These are phyloP conservation scores for Agapanthus africanus DNA, from an alignment of 106 monocot genomes.

Conservation along the genomic window DNA sequence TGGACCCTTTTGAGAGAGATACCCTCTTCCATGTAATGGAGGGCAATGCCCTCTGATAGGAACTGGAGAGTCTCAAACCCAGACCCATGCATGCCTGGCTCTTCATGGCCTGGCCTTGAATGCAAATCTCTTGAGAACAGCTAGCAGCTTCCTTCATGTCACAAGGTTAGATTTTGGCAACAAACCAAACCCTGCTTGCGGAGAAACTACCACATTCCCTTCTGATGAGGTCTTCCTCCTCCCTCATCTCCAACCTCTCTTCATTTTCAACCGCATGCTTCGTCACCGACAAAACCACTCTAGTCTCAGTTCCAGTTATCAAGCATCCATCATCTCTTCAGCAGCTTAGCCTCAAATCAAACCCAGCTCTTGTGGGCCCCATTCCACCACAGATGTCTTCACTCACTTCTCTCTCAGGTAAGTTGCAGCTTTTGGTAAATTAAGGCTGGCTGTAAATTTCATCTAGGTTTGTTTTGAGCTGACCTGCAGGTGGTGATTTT, in stretches of 20 bases:
- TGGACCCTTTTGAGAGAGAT: conserved; percentile 51
- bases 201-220: conserved; percentile 56
- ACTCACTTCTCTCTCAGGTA: too few species aligned
- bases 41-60: conserved; percentile 61
- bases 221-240: conserved; percentile 43
- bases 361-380: conserved; percentile 49
- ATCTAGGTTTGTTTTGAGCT: too few species aligned
- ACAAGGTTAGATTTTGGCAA: conserved; percentile 65
- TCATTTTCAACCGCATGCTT: conserved; percentile 87
- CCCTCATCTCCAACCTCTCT: conserved; percentile 63
- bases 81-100: conserved; percentile 58
- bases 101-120: conserved; percentile 72
- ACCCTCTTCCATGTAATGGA: conserved; percentile 76
- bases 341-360: conserved; percentile 75
- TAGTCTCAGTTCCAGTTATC: conserved; percentile 14
- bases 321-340: conserved; percentile 30
- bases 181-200: conserved; percentile 59
- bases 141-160: too few species aligned
- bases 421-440: too few species aligned
- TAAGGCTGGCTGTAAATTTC: too few species aligned
- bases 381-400: conserved; percentile 48
- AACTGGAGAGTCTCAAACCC: conserved; percentile 68
- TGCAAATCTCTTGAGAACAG: conserved; percentile 35
- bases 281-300: conserved; percentile 30
- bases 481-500: too few species aligned